phyloP scores from a whole-genome alignment of 352 stramenopile species.

The Phytophthora fragariaefolia region DNA sequence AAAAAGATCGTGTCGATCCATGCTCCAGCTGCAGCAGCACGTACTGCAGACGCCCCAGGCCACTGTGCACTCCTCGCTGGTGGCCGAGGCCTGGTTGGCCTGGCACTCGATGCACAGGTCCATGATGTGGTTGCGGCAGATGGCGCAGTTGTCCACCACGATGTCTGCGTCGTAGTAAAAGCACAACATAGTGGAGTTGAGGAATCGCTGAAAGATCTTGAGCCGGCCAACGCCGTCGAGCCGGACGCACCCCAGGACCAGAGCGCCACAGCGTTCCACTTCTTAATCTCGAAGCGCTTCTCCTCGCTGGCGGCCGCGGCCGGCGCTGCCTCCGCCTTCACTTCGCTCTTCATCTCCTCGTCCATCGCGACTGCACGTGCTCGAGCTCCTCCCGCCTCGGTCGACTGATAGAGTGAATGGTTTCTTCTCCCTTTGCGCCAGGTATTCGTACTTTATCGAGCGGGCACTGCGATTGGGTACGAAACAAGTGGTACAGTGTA shows the following conservation, averaged over 20 bases:
- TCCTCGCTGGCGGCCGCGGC: conserved; percentile 44
- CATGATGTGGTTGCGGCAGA: conserved; percentile 99
- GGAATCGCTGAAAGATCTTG: conserved; percentile 31
- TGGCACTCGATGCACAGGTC: conserved; percentile 99
- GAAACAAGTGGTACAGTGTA: conserved; percentile 6
- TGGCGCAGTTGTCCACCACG: conserved; percentile 94
- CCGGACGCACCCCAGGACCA: conserved; percentile 95
- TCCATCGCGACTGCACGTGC: conserved; percentile 48
- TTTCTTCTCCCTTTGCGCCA: conserved; percentile 14
- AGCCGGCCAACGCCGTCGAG: neutral
- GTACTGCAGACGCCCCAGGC: conserved; percentile 89
- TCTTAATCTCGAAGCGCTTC: conserved; percentile 99
- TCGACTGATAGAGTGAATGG: conserved; percentile 16
- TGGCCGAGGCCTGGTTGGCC: conserved; percentile 90
- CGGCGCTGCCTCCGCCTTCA: conserved; percentile 38
- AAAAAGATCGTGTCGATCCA: neutral
- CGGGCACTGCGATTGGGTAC: neutral
- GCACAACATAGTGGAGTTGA: too few species aligned
- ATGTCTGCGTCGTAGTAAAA: conserved; percentile 61
- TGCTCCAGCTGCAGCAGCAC: conserved; percentile 22
- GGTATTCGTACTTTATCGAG: conserved; percentile 12
- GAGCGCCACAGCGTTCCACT: conserved; percentile 99
- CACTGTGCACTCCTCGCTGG: conserved; percentile 89
- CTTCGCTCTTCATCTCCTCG: conserved; percentile 74
- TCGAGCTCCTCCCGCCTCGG: neutral